Conservation (phyloP, 2,329 filamentous ascomycete genomes). For the Cryoendolithus antarcticus region DNA sequence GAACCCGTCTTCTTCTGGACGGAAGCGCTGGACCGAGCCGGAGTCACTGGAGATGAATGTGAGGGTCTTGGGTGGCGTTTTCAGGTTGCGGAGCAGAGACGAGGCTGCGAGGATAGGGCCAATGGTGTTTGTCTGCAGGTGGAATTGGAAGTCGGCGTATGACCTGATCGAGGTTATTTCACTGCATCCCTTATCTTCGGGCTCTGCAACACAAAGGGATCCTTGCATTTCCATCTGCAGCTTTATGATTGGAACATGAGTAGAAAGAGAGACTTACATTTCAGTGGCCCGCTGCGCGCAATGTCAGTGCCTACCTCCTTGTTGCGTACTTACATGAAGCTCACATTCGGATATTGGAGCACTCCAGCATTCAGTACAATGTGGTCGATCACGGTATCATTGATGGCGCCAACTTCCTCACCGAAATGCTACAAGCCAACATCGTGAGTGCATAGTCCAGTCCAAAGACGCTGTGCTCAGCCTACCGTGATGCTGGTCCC, state of each 20-base stretch:
- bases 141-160: conserved; percentile 41
- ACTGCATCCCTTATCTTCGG: no score
- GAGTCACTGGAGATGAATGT: conserved; percentile 49
- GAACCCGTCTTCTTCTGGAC: conserved; percentile 44
- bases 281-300: conserved; percentile 38
- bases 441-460: no score
- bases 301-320: conserved; percentile 26
- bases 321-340: no score
- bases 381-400: conserved; percentile 42
- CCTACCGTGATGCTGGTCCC: conserved; percentile 39
- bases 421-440: no score
- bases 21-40: conserved; percentile 39
- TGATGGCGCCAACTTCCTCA: no score
- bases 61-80: conserved; percentile 35
- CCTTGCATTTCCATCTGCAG: no score
- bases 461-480: no score
- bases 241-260: not conserved
- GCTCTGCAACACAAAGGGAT: no score
- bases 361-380: conserved; percentile 47
- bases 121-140: conserved; percentile 46
- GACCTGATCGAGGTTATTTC: no score
- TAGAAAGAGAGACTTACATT: conserved; percentile 26
- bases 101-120: conserved; percentile 46
- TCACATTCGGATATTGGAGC: conserved; percentile 44
- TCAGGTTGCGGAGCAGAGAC: conserved; percentile 38